Evolutionary conservation across 1,284 basidiomycete genomes (phyloP), one percentile per base, ranked within the genome.

Genomic region (Tremellales sp.): DNA sequence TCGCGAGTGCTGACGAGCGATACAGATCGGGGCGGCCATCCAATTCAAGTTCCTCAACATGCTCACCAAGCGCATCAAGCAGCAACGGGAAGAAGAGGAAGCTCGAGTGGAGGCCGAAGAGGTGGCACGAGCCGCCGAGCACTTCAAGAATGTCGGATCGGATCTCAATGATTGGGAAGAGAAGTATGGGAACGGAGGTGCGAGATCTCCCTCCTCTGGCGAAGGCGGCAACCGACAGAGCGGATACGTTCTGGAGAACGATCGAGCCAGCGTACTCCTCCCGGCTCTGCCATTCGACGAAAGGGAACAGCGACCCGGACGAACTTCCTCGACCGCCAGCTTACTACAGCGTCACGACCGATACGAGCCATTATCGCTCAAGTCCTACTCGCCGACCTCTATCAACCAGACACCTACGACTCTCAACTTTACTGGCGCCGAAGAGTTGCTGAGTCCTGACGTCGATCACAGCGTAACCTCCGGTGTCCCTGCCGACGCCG

Each of bases 161-260:
- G 90, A 96, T 67, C 83, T 85, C 48, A 81, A 81, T 35, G 81
- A 85, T 52, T 97, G 92, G 93, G 90, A 96, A 67, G 83, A 80
- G 58, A 84, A 88, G 48, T 88, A 94, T 57, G 83, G 87, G 4
- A 56, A 59, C 10, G 52, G 54, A 2, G n/a, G 24, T 10, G 29
- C n/a, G 15, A 47, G 4, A 15, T 12, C 36, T 7, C 36, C 36
- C 13, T 13, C 24, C 5, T n/a, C 10, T 27, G 43, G 26, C 31
- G 29, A 15, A 31, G 10, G 15, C 10, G 29, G 29, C 10, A 15
- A 31, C 40, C 31, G 40, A 21, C 11, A 43, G 36, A 4, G 36
- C 33, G 5, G 40, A 51, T 40, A 43, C 40, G 1, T 48, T 49
- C 12, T 46, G 40, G 36, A 25, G 46, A 8, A 22, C 3, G 47